Evolutionary conservation across 768 basidiomycete species (phyloP), one percentile per base, ranked within the genome.

Genomic region (Boletus barrowsii): DNA sequence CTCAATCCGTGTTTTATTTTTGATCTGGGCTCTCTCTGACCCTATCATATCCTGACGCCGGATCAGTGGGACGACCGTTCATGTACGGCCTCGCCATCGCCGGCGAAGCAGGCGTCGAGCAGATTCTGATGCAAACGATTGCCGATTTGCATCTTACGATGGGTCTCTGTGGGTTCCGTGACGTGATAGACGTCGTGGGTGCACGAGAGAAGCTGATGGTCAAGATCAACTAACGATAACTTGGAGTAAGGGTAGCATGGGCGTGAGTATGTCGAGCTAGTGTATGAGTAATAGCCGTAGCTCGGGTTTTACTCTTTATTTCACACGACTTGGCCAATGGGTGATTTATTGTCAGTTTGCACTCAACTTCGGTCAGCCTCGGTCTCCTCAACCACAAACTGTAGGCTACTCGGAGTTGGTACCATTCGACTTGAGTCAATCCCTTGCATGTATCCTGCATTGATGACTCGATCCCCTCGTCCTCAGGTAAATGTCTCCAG

Each of bases 51-150:
- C 10, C 5, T 35, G 10, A 35, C 33, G 4, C 6, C 33, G 5
- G 14, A 13, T 14, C 15, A 56, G 74, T 82, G 42, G 79, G 72
- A 1, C 70, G 79, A 13, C 74, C 73, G 6, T 75, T 70, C 61
- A 73, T 80, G 57, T 82, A 79, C 55, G 79, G 78, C 1, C 73
- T 83, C 15, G 71, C 78, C 0, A 67, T 82, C 20, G 75, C 67
- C 2, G 80, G 82, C 2, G 68, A 81, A 51, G 69, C 64, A 9
- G 83, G 80, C 0, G 77, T 80, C 4, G 73, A 80, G 60, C 73
- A 77, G 46, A 76, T 82, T 15, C 61, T 84, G 54, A 73, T 72
- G 52, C 68, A 68, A 24, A 68, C 76, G 8, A 68, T 80, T 37
- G 70, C 76, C 5, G 78, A 80, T 47, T 54, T 76, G 4, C 71